phyloP scores from a whole-genome alignment of 2,329 filamentous ascomycete species.

The Bipolaris oryzae region DNA sequence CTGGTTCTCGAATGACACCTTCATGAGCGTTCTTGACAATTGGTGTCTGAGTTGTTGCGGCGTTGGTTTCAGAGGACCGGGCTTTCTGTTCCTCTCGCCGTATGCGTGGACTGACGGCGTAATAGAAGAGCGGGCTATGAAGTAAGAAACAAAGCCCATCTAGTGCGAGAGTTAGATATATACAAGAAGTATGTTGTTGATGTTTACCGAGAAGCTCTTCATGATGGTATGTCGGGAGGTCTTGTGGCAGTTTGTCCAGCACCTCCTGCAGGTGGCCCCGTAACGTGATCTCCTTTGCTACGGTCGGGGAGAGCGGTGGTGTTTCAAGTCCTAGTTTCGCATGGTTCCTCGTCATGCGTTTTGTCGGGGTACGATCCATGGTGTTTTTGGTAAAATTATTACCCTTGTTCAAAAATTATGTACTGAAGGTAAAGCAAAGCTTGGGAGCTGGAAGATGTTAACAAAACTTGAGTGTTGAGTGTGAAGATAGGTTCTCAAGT shows the following conservation, averaged over 20 bases:
- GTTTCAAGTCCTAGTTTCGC: not conserved
- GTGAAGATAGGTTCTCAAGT: not conserved
- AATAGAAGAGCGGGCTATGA: conserved; percentile 14
- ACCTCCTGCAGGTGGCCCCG: conserved; percentile 6
- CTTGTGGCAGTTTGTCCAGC: conserved; percentile 10
- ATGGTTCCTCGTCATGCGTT: not conserved
- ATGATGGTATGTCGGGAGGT: conserved; percentile 9
- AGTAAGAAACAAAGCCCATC: conserved; percentile 18
- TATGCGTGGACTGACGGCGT: conserved; percentile 11
- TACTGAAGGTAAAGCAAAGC: not conserved
- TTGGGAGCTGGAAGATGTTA: not conserved
- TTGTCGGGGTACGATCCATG: not conserved
- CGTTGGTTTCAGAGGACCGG: not conserved
- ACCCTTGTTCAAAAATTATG: not conserved
- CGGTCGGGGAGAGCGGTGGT: not conserved
- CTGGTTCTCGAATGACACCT: not conserved
- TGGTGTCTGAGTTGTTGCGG: not conserved
- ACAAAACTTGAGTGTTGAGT: not conserved
- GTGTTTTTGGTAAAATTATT: not conserved
- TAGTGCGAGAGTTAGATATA: not conserved
- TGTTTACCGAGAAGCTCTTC: conserved; percentile 11
- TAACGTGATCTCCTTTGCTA: not conserved
- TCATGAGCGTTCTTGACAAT: too few relatives aligned
- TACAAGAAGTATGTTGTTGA: not conserved
- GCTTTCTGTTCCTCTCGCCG: not conserved